Base-by-base conservation (phyloP, 164 flowering plant species). In the Vitis cinerea region DNA sequence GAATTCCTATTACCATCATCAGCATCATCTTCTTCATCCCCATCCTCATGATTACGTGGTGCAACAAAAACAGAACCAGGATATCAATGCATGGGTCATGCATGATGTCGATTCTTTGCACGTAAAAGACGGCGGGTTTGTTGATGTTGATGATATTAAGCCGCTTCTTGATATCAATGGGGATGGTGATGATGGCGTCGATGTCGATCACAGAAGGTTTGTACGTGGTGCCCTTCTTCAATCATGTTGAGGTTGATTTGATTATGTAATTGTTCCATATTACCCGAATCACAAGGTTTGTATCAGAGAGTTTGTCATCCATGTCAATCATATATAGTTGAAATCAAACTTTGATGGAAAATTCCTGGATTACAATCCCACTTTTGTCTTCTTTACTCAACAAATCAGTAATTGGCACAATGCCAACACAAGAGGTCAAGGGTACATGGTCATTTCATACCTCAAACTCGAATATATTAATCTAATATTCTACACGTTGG, bases 11-110 rank as follows among this genome's bases (percentile, higher is more conserved):
- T 52, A 44, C 19, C 61, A 49, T 3, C 9, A 49, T 27, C 30
- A 50, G 4, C 61, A 27, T 10, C 27, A 52, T n/a, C 29, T 55
- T 55, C 30, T 11, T n/a, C 50, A 27, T 12, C 59, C 27, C 8
- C 59, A 10, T 10, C 27, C 16, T 57, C 53, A 67, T 11, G 15
- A 52, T 1, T 3, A 37, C 44, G 10, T 16, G 19, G 29, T 56
- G 7, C 58, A 50, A 23, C 3, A 53, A 3, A 6, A 62, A 1
- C 3, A 50, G 47, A 14, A 59, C n/a, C 61, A 66, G 17, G 68
- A 75, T 49, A 23, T 65, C 10, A 60, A 29, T 53, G 29, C 56
- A 13, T 74, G 72, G 73, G 67, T 17, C 50, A 19, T 69, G 55
- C 70, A 72, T 11, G 73, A 72, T 48, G 31, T 61, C 9, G 2